A percentile compares a stretch with the other conserved stretches of the same genome.
phyloP scores from a whole-genome alignment of 1,139 yeast species.

The Suzukiozyma palmioleophila region DNA sequence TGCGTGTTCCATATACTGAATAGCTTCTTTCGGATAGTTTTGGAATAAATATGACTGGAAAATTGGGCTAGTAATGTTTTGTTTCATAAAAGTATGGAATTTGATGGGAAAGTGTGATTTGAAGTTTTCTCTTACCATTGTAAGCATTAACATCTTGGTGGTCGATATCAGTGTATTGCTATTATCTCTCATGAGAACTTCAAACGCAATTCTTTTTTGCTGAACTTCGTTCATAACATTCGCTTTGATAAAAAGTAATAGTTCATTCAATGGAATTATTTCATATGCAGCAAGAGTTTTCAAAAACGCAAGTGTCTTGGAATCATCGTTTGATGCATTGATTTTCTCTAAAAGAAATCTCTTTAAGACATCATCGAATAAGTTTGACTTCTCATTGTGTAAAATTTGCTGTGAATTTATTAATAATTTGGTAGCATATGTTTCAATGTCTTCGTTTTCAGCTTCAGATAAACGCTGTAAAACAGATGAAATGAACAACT shows the following conservation, averaged over 20 bases:
- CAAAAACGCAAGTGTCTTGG: slow-evolving; percentile 9
- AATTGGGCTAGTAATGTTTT: slow-evolving; percentile 5
- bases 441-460: slow-evolving; percentile 10
- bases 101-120: background rate
- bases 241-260: slow-evolving; percentile 6
- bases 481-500: background rate
- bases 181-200: background rate
- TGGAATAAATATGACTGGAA: slow-evolving; percentile 2
- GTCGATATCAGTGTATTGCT: background rate
- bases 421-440: slow-evolving; percentile 13
- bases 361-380: slow-evolving; percentile 7
- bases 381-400: slow-evolving; percentile 5
- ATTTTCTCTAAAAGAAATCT: slow-evolving; percentile 8
- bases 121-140: slow-evolving; percentile 1
- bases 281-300: slow-evolving; percentile 19
- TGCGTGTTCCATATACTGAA: slow-evolving; percentile 15
- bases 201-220: background rate
- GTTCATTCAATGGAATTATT: slow-evolving; percentile 14
- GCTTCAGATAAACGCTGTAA: background rate
- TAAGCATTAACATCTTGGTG: slow-evolving; percentile 1
- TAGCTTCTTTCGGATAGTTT: slow-evolving; percentile 3
- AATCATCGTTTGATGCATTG: slow-evolving; percentile 5
- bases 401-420: slow-evolving; percentile 15
- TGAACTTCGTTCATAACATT: background rate
- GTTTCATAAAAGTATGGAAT: slow-evolving; percentile 2